Percentiles rank a stretch among this genome's conserved stretches.
Evolutionary conservation across 148 eudicot species (phyloP).

Genomic region (Dianthus caryophyllus): DNA sequence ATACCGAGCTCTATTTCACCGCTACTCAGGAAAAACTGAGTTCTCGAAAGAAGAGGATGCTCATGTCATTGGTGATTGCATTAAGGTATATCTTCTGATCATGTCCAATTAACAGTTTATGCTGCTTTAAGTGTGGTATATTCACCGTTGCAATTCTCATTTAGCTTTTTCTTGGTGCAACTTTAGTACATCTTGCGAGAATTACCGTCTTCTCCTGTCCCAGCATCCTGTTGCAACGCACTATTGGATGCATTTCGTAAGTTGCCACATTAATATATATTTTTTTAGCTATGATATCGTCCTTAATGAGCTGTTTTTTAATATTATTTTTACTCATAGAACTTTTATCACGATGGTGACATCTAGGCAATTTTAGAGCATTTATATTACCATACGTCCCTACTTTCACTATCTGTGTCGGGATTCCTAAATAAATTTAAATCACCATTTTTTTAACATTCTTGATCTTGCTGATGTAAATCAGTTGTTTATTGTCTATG

Average conservation of each 20-base stretch:
- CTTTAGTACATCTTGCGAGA: conserved; percentile 76
- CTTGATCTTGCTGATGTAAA: conserved; percentile 4
- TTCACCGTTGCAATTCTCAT: conserved; percentile 10
- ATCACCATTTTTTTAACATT: not conserved
- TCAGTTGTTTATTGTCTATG: not conserved
- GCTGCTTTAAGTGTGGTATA: not conserved
- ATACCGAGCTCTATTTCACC: not conserved
- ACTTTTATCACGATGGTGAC: too few species aligned
- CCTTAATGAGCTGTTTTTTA: not conserved
- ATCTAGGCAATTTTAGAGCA: too few species aligned
- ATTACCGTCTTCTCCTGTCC: conserved; percentile 94
- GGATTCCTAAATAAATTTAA: not conserved
- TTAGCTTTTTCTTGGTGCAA: conserved; percentile 16
- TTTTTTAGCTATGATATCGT: not conserved
- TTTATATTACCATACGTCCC: too few species aligned
- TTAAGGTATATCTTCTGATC: conserved; percentile 52
- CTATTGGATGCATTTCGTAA: conserved; percentile 90
- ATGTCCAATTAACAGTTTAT: conserved; percentile 11
- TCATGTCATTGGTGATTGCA: conserved; percentile 88
- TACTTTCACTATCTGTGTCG: not conserved
- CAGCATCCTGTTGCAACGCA: conserved; percentile 98
- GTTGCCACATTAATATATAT: conserved; percentile 24
- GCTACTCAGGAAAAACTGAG: conserved; percentile 65
- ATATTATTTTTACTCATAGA: not conserved
- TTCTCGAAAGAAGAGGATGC: conserved; percentile 87